Evolutionary conservation across 169 alveolate species (phyloP).

Genomic region (Plasmodium gonderi): DNA sequence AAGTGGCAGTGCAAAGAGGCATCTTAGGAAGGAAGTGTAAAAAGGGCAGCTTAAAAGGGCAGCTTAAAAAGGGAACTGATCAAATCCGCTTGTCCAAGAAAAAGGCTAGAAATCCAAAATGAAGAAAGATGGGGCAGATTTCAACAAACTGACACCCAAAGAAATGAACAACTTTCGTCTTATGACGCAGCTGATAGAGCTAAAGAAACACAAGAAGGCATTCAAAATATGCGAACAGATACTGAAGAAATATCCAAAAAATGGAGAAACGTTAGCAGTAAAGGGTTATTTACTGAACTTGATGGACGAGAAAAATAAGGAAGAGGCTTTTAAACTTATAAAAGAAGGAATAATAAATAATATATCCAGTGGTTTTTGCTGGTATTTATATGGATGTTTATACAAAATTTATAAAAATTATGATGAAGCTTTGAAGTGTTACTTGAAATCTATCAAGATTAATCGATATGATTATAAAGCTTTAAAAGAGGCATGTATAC

Average conservation of each 20-base stretch:
- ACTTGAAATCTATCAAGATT: conserved; percentile 29
- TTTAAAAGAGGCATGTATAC: conserved; percentile 42
- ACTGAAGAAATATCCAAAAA: conserved; percentile 54
- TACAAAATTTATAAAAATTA: conserved; percentile 61
- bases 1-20: too few species aligned
- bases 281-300: conserved; percentile 54
- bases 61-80: not conserved
- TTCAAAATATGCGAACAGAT: conserved; percentile 68
- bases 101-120: not conserved
- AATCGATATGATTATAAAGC: conserved; percentile 59
- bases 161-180: conserved; percentile 65
- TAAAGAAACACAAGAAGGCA: conserved; percentile 67
- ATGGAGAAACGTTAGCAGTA: conserved; percentile 66
- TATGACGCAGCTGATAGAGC: conserved; percentile 64
- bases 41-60: not conserved
- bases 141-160: conserved; percentile 31
- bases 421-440: conserved; percentile 70
- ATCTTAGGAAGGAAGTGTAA: too few species aligned
- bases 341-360: conserved; percentile 71
- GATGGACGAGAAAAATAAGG: conserved; percentile 63
- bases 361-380: conserved; percentile 70
- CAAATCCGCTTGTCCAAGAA: not conserved
- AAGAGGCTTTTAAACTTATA: conserved; percentile 57
- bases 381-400: conserved; percentile 74
- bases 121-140: conserved; percentile 28